Percentiles rank a stretch among this genome's conserved stretches.
Evolutionary conservation across 2,329 filamentous ascomycete genomes (phyloP).

Genomic region (Cordyceps farinosa): DNA sequence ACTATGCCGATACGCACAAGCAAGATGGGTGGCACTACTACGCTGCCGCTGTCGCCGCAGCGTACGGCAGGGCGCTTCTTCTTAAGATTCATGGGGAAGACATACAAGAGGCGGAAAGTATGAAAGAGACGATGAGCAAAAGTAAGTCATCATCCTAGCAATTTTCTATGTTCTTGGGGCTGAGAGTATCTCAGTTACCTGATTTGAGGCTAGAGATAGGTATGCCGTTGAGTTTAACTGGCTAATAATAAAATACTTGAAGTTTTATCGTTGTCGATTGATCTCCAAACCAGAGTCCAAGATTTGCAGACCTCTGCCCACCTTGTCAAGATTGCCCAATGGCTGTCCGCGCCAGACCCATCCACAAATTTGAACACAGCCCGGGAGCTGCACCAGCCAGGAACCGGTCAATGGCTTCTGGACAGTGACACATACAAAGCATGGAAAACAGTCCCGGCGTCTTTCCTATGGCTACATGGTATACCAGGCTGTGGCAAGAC

Average conservation of each 20-base stretch:
- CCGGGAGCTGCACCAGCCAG: neutral
- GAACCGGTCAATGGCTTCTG: neutral
- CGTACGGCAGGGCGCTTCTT: too few relatives aligned
- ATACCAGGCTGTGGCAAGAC: conserved; percentile 6
- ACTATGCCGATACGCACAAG: conserved; percentile 7
- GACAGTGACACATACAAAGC: neutral
- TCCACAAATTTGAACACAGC: neutral
- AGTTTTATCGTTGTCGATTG: too few relatives aligned
- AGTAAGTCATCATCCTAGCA: too few relatives aligned
- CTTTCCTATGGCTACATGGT: conserved; percentile 1
- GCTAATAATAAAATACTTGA: too few relatives aligned
- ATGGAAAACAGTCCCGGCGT: neutral
- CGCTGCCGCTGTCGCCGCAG: neutral
- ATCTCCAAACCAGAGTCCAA: neutral
- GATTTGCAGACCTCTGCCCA: neutral
- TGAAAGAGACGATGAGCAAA: neutral
- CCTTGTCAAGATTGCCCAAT: neutral
- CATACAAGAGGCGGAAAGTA: too few relatives aligned
- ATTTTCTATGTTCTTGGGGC: too few relatives aligned
- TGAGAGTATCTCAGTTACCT: too few relatives aligned
- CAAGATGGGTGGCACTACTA: conserved; percentile 3
- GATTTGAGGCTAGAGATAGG: neutral
- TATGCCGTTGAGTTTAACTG: too few relatives aligned
- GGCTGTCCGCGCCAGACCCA: neutral
- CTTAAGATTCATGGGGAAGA: too few relatives aligned